Base-by-base conservation (phyloP, 371 early-diverging fungal species). In the Mucor saturninus region DNA sequence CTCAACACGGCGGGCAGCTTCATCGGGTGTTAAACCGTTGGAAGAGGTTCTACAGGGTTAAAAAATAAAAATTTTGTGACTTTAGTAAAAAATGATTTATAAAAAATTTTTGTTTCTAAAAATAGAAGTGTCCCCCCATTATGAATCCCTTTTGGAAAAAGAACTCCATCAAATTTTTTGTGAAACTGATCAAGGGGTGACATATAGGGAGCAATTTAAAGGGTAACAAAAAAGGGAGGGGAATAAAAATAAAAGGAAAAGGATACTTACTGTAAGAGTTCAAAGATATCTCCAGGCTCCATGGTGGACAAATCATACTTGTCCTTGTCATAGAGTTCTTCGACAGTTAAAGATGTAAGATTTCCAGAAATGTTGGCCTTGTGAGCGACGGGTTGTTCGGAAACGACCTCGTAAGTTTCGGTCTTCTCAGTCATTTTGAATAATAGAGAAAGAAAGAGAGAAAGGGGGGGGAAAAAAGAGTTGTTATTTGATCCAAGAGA, bases 241-340 rank as follows among this genome's bases (percentile, higher is more conserved):
- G 46, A 54, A 21, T 21, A 31, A 57, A 54, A 50, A 61, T 46
- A 56, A 56, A 68, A 55, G 32, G 54, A 35, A 39, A 46, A 37
- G 8, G 10, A 61, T 59, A 77, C 79, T 43, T 79, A 79, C 82
- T 89, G 88, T 54, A 91, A 81, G 31, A 91, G 78, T 67, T 85
- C 83, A 73, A 87, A 88, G 59, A 91, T 86, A 68, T 88, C 85
- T 67, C 79, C 83, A 67, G 89, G 87, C 39, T 89, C 91, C 91
- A 91, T 89, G 40, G 91, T 91, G 30, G 89, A 89, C 69, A 91
- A 81, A 70, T 91, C 91, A 63, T 84, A 89, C 74, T 91, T 91
- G 43, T 91, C 89, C 80, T 91, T 91, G 80, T 91, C 87, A 74
- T 91, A 91, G 55, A 91, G 84, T 69, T 91, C 91, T 59, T 89